Percentiles rank a stretch among this genome's conserved stretches.
Conservation (phyloP, 768 basidiomycete genomes). For the Auricularia heimuer region DNA sequence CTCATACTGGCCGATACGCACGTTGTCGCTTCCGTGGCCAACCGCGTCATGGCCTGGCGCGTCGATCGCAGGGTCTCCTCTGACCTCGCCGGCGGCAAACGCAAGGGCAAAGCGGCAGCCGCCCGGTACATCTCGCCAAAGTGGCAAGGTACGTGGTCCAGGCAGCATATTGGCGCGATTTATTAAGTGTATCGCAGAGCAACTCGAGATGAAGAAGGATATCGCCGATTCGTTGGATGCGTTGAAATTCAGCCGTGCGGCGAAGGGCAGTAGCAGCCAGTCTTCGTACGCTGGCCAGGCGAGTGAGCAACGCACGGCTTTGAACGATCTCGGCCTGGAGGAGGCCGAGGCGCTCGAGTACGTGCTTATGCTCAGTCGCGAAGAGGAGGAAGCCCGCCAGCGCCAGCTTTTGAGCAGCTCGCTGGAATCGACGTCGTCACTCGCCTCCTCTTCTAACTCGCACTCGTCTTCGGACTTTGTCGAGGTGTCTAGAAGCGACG, state of each 20-base stretch:
- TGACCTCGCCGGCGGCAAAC: background rate
- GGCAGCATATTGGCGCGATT: background rate
- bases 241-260: slow-evolving; percentile 27
- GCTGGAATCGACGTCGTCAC: background rate
- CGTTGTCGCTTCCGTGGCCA: slow-evolving; percentile 50
- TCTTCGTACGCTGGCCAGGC: slow-evolving; percentile 36
- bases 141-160: slow-evolving; percentile 27
- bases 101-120: slow-evolving; percentile 15
- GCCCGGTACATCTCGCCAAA: slow-evolving; percentile 18
- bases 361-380: slow-evolving; percentile 73
- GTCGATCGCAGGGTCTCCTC: slow-evolving; percentile 28
- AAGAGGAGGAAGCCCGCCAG: slow-evolving; percentile 39
- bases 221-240: slow-evolving; percentile 42
- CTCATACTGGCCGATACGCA: slow-evolving; percentile 48
- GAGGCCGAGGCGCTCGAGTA: slow-evolving; percentile 74
- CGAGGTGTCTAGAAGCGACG: too few species aligned
- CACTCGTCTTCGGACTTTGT: slow-evolving; percentile 1
- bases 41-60: slow-evolving; percentile 58
- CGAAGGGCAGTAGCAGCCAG: slow-evolving; percentile 30
- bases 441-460: background rate
- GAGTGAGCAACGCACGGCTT: slow-evolving; percentile 44
- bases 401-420: slow-evolving; percentile 1
- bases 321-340: slow-evolving; percentile 58
- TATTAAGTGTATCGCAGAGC: slow-evolving; percentile 31
- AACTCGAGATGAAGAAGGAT: slow-evolving; percentile 51